phyloP scores from a whole-genome alignment of 768 basidiomycete genomes.

The Pulveroboletus sp. region DNA sequence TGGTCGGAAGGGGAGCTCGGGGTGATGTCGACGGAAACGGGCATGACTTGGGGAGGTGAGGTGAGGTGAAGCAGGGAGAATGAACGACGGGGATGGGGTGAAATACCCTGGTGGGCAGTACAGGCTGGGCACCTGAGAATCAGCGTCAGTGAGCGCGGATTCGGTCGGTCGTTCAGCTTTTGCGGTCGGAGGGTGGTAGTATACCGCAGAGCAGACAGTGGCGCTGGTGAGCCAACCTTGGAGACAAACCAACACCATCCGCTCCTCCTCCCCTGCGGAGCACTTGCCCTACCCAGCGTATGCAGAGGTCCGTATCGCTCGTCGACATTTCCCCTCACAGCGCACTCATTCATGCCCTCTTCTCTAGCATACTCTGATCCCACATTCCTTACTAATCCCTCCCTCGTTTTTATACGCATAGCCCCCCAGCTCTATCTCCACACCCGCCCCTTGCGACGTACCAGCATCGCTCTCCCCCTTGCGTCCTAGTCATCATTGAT shows the following conservation, averaged over 20 bases:
- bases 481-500: conserved; percentile 6
- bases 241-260: too few species aligned
- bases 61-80: background rate
- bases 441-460: background rate
- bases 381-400: conserved; percentile 12
- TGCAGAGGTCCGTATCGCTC: conserved; percentile 15
- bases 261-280: too few species aligned
- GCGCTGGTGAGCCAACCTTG: too few species aligned
- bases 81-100: background rate
- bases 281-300: background rate
- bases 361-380: conserved; percentile 9
- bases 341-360: background rate
- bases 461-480: background rate
- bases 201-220: too few species aligned
- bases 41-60: conserved; percentile 10
- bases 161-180: too few species aligned
- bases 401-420: conserved; percentile 3
- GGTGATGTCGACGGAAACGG: conserved; percentile 20
- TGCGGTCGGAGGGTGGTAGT: too few species aligned
- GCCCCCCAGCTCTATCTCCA: background rate
- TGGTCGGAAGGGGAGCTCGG: conserved; percentile 36
- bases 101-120: too few species aligned
- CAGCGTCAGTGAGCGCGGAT: too few species aligned
- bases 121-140: too few species aligned
- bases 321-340: too few species aligned